Conservation (phyloP, 192 early-diverging fungal species). For the Entomortierella chlamydospora region DNA sequence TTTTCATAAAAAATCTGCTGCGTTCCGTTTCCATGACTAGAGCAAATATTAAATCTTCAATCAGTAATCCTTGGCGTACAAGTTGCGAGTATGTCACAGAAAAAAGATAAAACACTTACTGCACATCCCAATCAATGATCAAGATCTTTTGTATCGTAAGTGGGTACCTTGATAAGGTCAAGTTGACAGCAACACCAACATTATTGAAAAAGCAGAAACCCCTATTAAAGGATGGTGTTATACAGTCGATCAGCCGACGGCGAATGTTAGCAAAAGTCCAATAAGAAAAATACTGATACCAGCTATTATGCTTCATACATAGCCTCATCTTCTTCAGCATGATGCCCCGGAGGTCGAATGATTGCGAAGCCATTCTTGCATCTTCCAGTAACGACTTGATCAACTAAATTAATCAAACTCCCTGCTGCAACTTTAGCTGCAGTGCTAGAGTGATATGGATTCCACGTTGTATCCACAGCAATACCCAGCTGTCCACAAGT, state of each 20-base stretch:
- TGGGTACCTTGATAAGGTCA: constrained; percentile 62
- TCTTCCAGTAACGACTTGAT: constrained; percentile 66
- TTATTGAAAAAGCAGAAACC: constrained; percentile 87
- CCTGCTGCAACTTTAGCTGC: constrained; percentile 62
- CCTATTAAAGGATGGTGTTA: constrained; percentile 14
- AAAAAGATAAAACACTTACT: constrained; percentile 47
- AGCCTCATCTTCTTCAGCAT: constrained; percentile 75
- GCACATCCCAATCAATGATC: constrained; percentile 81
- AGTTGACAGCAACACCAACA: constrained; percentile 75
- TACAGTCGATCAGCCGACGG: too few species aligned
- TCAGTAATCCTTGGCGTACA: neutral
- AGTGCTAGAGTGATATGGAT: constrained; percentile 49
- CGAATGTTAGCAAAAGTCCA: neutral
- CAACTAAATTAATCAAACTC: constrained; percentile 64
- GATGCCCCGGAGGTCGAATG: constrained; percentile 83
- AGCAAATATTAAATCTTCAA: neutral
- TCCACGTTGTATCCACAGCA: constrained; percentile 55
- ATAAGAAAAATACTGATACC: neutral
- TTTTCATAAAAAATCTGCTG: constrained; percentile 79
- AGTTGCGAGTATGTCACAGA: neutral
- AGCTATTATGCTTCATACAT: constrained; percentile 33
- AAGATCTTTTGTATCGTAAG: constrained; percentile 68
- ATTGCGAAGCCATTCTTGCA: constrained; percentile 78
- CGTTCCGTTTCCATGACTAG: constrained; percentile 78
- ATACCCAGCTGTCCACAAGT: constrained; percentile 65